Evolutionary conservation across 1,139 yeast species (phyloP).

Genomic region (Hyphopichia pseudoburtonii): DNA sequence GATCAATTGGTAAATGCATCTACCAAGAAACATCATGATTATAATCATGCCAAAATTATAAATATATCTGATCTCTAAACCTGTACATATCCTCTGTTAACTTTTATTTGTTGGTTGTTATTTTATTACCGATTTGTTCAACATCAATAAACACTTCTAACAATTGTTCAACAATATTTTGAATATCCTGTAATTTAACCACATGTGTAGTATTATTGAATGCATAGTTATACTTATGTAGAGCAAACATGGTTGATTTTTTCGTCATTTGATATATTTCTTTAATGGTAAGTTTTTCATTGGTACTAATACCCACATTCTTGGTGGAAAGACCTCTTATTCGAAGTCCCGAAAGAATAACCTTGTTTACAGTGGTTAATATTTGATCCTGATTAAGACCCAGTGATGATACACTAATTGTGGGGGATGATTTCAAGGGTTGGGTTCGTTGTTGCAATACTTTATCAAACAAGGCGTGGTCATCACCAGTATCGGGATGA

Average conservation of each 20-base stretch:
- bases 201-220: slow-evolving; percentile 16
- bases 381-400: slow-evolving; percentile 2
- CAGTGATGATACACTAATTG: slow-evolving; percentile 3
- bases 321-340: slow-evolving; percentile 39
- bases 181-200: slow-evolving; percentile 29
- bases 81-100: slow-evolving; percentile 12
- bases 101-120: not conserved
- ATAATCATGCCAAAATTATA: slow-evolving; percentile 12
- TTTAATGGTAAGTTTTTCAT: slow-evolving; percentile 36
- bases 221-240: slow-evolving; percentile 35
- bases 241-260: slow-evolving; percentile 40
- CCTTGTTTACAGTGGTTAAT: slow-evolving; percentile 29
- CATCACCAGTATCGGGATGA: not conserved
- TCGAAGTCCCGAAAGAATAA: slow-evolving; percentile 42
- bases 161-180: slow-evolving; percentile 37
- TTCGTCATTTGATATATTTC: slow-evolving; percentile 47
- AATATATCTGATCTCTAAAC: slow-evolving; percentile 12
- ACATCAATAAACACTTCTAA: slow-evolving; percentile 37
- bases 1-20: slow-evolving; percentile 35
- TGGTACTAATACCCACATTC: slow-evolving; percentile 9
- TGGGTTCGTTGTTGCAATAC: too few relatives aligned
- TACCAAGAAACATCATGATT: slow-evolving; percentile 20
- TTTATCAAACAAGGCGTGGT: slow-evolving; percentile 33
- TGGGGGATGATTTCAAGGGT: too few relatives aligned
- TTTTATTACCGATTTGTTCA: slow-evolving; percentile 10